Evolutionary conservation across 2,329 filamentous ascomycete genomes (phyloP), one percentile per base, ranked within the genome.

Genomic region (Nemania bipapillata): DNA sequence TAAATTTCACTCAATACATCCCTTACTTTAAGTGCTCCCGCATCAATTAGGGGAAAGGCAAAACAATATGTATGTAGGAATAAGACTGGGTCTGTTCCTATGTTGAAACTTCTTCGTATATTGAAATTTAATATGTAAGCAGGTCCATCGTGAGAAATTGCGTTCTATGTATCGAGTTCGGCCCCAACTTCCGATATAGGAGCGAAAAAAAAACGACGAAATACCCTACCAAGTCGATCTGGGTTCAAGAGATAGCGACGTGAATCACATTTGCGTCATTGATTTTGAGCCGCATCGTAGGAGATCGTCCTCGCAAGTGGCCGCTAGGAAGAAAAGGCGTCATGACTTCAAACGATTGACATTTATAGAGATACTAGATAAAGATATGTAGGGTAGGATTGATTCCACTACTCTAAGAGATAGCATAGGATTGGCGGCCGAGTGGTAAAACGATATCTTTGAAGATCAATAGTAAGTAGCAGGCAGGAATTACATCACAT

Each of bases 401-500:
- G 15, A 45, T 56, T 30, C 45, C 28, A 56, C 9, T 42, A 30
- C 53, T 45, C 22, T 20, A 40, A 42, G 12, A 52, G 20, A 15
- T 49, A 6, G 2, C 3, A n/a, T 9, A 26, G 17, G 12, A 28
- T 7, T 20, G 15, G 22, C 22, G 42, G 35, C 17, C 15, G 7
- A n/a, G 35, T 57, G 60, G 35, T 45, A 35, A 49, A 47, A 32
- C 40, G 32, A 22, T 53, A 8, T 17, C 11, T 37, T 24, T 22
- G 22, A 22, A 22, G 15, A 20, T 45, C 5, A 45, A 45, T 17
- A 17, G 40, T 17, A 6, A 42, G 6, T 15, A 1, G 6, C n/a
- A 1, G 28, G 52, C 17, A 42, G 59, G 17, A 17, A 57, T 66
- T 56, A 52, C 58, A 66, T 66, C 64, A 66, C 52, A 45, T 20